Base-by-base conservation (phyloP, 108 stramenopile genomes). In the Cyclotella baltica region DNA sequence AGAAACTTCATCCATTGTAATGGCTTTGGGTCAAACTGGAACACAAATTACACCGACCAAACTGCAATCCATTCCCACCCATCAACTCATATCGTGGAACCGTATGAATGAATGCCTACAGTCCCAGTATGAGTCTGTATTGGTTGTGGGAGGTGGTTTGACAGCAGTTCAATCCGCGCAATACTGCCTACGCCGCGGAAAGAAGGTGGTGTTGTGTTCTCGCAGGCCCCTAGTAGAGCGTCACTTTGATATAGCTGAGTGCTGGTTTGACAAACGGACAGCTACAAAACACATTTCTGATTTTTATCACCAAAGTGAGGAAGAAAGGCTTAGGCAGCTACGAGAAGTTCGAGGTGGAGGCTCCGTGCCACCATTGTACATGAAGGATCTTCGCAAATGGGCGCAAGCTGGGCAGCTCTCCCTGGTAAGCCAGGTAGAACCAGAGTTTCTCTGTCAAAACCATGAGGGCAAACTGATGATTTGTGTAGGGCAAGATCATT, bases 101-200 rank as follows among this genome's bases (percentile, higher is more conserved):
- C 40, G 46, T 6, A 59, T 61, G 56, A 38, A 37, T 6, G 53
- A 83, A 18, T 34, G 83, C 3, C 34, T 55, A 29, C 29, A 38
- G 4, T 30, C 61, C 29, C 23, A 25, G 35, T 38, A 73, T 46
- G 22, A 38, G 55, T 19, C 25, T 1, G 81, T 90, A 0, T 53
- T 93, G 30, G 92, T 93, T 0, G 79, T 93, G 1, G 92, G 92
- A 13, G 92, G 92, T 15, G 92, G 92, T 19, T 62, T 93, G 18
- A 90, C 89, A 18, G 92, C 92, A 22, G 89, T 89, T 0, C 92
- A 93, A 72, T 75, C 72, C 20, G 89, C 87, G 10, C 88, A 78
- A 33, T 77, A 81, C 18, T 61, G 50, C 1, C 38, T 76, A 16
- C 67, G 70, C 18, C 37, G 27, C 0, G 67, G 63, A 2, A 58